A percentile compares a stretch with the other conserved stretches of the same genome.
Evolutionary conservation across 2,329 filamentous ascomycete species (phyloP).

Genomic region (Colletotrichum gigasporum): DNA sequence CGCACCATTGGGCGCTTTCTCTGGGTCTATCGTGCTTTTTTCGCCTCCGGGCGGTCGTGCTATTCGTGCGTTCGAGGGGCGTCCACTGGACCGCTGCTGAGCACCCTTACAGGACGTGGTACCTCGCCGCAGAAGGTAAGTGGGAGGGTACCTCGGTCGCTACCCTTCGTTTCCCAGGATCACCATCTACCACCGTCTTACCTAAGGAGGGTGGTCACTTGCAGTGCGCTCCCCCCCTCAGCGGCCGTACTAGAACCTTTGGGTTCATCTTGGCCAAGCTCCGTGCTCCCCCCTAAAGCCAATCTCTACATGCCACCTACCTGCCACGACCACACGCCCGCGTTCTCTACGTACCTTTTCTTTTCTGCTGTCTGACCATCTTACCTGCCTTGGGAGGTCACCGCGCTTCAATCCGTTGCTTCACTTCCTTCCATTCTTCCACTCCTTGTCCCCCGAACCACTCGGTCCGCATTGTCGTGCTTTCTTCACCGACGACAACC

Average conservation of each 20-base stretch:
- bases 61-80: background rate
- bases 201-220: background rate
- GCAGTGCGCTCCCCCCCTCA: background rate
- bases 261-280: slow-evolving; percentile 14
- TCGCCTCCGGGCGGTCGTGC: background rate
- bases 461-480: background rate
- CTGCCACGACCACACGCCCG: background rate
- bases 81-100: too few species aligned
- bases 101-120: too few species aligned
- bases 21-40: background rate
- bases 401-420: background rate
- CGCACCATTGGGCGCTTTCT: background rate
- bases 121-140: too few species aligned
- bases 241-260: background rate
- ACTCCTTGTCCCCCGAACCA: slow-evolving; percentile 1
- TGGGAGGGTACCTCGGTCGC: too few species aligned
- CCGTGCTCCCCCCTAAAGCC: slow-evolving; percentile 12
- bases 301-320: slow-evolving; percentile 19
- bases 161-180: background rate
- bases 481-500: background rate
- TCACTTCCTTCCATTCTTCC: slow-evolving; percentile 4
- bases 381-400: background rate
- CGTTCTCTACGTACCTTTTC: slow-evolving; percentile 20
- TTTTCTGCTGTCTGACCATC: slow-evolving; percentile 10
- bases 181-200: background rate